Base-by-base conservation (phyloP, 208 protist species). In the Trypanosomatidae sp. region DNA sequence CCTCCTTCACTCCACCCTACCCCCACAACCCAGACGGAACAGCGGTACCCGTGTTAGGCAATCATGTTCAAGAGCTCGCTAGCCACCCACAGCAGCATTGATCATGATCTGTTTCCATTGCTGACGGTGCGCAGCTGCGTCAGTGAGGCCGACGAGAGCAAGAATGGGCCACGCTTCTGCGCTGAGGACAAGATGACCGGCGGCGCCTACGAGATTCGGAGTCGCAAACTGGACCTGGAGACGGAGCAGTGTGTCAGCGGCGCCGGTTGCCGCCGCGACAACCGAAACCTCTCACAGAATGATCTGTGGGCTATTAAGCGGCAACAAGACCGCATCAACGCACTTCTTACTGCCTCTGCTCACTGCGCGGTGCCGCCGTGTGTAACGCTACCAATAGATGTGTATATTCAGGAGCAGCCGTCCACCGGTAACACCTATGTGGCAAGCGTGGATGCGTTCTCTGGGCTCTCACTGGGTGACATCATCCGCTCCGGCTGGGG, bases 401-500 rank as follows among this genome's bases (percentile, higher is more conserved):
- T 82, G 15, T 91, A 93, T 75, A 77, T 90, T 19, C 88, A 92
- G 46, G 78, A 91, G 69, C 77, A 89, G 22, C 65, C 80, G 13
- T 74, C 75, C 28, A 89, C 75, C 3, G 83, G 82, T 3, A 76
- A 86, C 55, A 75, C 75, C 15, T 91, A 83, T 73, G 79, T 96
- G 28, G 84, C 88, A 9, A 87, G 86, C 33, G 86, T 94, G 10
- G 89, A 90, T 13, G 66, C 84, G 25, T 94, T 91, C 67, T 76
- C 82, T 0, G 91, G 91, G 25, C 77, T 94, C 49, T 96, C 91
- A 4, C 84, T 96, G 7, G 88, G 84, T 12, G 91, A 96, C 68
- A 82, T 94, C 39, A 87, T 93, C n/a, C 91, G 89, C 50, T 91
- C 86, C 44, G 91, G 91, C 13, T 93, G 89, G 85, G 77, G 81